These are phyloP conservation scores for Diutina sp. DNA, from an alignment of 1,139 yeast genomes.

Conservation along the genomic window DNA sequence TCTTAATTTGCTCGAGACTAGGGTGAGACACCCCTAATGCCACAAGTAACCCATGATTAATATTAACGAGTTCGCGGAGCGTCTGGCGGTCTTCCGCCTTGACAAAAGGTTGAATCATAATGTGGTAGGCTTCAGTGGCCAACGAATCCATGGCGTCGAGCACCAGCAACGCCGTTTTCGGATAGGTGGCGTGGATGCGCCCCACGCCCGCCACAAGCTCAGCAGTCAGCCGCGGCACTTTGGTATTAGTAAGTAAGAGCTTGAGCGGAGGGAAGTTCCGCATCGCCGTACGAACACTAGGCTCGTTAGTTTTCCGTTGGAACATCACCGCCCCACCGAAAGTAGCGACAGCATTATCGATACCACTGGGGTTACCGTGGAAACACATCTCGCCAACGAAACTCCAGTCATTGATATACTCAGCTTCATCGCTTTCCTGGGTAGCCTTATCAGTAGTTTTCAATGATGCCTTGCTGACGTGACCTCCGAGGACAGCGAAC, in stretches of 20 bases:
- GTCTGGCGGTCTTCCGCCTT: conserved; percentile 21
- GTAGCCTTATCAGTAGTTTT: conserved; percentile 14
- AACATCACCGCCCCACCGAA: conserved; percentile 93
- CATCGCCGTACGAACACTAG: conserved; percentile 52
- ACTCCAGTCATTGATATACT: conserved; percentile 74
- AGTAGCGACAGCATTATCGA: conserved; percentile 93
- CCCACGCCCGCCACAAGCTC: conserved; percentile 71
- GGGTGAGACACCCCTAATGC: conserved; percentile 93
- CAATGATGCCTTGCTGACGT: conserved; percentile 16
- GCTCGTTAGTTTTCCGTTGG: conserved; percentile 50
- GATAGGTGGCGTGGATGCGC: conserved; percentile 34
- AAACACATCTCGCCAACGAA: conserved; percentile 89
- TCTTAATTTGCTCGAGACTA: conserved; percentile 58
- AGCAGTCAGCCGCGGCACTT: conserved; percentile 79
- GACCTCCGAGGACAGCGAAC: conserved; percentile 49
- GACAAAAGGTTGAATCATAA: conserved; percentile 35
- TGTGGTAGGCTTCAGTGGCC: conserved; percentile 55
- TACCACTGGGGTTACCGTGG: conserved; percentile 96
- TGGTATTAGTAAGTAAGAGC: conserved; percentile 71
- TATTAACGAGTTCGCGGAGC: conserved; percentile 55
- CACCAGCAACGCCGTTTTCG: conserved; percentile 43
- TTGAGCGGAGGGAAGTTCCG: conserved; percentile 66
- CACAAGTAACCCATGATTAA: conserved; percentile 81
- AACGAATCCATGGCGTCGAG: conserved; percentile 60
- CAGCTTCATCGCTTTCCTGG: conserved; percentile 28